A percentile compares a stretch with the other conserved stretches of the same genome.
phyloP scores from a whole-genome alignment of 257 asterid species.

The Solanum piurae region DNA sequence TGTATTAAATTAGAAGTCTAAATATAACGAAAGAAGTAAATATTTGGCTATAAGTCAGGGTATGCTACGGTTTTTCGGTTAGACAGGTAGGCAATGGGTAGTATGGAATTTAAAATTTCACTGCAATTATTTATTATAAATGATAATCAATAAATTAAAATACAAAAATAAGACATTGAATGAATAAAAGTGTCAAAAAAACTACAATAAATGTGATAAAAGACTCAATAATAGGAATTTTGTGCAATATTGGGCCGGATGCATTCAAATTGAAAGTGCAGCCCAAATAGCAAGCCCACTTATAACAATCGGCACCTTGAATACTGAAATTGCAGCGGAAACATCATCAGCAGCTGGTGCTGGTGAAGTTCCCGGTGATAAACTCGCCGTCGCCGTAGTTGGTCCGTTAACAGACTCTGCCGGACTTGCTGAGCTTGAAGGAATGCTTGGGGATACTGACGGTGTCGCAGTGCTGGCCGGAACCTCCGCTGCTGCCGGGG shows the following conservation, averaged over 20 bases:
- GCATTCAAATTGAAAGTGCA: slow-evolving; percentile 17
- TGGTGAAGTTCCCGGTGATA: slow-evolving; percentile 38
- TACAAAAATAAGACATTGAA: neutral
- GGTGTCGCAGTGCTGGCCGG: slow-evolving; percentile 24
- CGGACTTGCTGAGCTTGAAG: slow-evolving; percentile 41
- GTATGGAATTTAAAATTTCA: neutral
- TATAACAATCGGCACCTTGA: slow-evolving; percentile 15
- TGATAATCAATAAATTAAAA: neutral
- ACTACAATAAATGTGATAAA: neutral
- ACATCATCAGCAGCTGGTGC: slow-evolving; percentile 43
- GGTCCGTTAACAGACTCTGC: neutral
- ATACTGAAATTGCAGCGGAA: slow-evolving; percentile 19
- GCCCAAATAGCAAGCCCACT: slow-evolving; percentile 39
- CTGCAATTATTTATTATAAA: neutral
- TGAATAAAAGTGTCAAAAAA: neutral
- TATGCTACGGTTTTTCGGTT: too few relatives aligned
- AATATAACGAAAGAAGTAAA: neutral
- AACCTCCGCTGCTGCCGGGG: slow-evolving; percentile 24
- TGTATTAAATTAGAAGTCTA: too few relatives aligned
- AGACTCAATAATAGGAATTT: neutral
- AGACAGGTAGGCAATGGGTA: neutral
- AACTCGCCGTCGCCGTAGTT: slow-evolving; percentile 20
- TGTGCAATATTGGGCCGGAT: neutral
- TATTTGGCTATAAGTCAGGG: neutral
- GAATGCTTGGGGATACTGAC: slow-evolving; percentile 15